Evolutionary conservation across 2,329 filamentous ascomycete species (phyloP), one percentile per base, ranked within the genome.

Genomic region (Lasiodiplodia sp.): DNA sequence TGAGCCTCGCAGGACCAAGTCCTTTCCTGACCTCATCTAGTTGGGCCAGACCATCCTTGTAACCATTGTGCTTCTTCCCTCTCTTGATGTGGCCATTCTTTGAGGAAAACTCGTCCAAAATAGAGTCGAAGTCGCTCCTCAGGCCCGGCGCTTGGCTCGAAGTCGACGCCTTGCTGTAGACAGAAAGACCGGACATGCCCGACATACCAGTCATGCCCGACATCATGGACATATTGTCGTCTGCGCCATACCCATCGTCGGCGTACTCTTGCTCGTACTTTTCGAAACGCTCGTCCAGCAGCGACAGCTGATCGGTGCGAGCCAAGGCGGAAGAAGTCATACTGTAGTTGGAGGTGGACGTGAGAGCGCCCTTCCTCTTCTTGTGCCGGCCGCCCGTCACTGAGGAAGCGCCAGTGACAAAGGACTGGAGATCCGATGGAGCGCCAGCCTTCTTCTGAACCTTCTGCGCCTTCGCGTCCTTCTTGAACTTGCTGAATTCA

Each of bases 401-500:
- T 2, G 80, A 82, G 0, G 91, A 94, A 0, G 91, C 90, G n/a
- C 80, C 80, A 1, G 91, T 94, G 83, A 91, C 87, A 72, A 91
- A 84, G 6, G 91, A 92, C 75, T 92, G 89, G 57, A 91, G 75
- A 71, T 91, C 91, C 3, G 89, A 90, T 18, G 86, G 86, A 1
- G 83, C 80, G 18, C 40, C 75, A 69, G 71, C 71, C 78, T 79
- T 72, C 75, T 72, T 75, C 77, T 75, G 8, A 70, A 8, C 73
- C 38, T 80, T 83, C n/a, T 79, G 79, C 21, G 79, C 73, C 75
- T 87, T 88, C 69, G 81, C 80, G 69, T 94, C 92, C 76, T 92
- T 92, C 80, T 98, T 97, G 86, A 97, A 98, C 77, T 96, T 93
- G 74, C 92, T 92, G 82, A 97, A 98, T 75, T 97, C 92, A 68